A percentile compares a stretch with the other conserved stretches of the same genome.
These are phyloP conservation scores for Pythium vanterpoolii DNA, from an alignment of 352 stramenopile genomes.

Conservation along the genomic window DNA sequence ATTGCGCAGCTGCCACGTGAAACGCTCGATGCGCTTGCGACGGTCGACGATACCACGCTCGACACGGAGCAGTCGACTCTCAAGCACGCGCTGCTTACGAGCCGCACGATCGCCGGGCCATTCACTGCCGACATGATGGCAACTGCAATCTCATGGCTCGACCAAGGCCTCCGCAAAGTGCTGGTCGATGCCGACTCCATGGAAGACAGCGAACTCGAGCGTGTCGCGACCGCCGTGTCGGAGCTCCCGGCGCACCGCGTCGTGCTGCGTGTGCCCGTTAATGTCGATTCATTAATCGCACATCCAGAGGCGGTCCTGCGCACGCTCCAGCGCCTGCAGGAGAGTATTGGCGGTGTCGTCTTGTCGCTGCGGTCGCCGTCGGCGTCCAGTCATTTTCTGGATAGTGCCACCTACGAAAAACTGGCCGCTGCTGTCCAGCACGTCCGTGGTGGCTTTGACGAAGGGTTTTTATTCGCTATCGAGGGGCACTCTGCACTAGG, in stretches of 20 bases:
- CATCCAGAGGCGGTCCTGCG: conserved; percentile 20
- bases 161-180: conserved; percentile 55
- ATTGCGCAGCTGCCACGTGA: conserved; percentile 31
- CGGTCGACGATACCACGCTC: conserved; percentile 14
- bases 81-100: conserved; percentile 42
- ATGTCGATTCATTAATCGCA: conserved; percentile 22
- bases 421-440: conserved; percentile 32
- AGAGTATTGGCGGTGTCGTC: conserved; percentile 39
- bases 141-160: conserved; percentile 51
- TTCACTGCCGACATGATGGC: conserved; percentile 62
- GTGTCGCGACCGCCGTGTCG: conserved; percentile 50
- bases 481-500: conserved; percentile 28
- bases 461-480: conserved; percentile 51
- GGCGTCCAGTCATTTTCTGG: conserved; percentile 16
- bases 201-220: conserved; percentile 47
- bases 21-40: conserved; percentile 25
- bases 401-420: conserved; percentile 22
- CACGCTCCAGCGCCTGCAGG: conserved; percentile 40
- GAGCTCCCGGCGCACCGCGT: conserved; percentile 63
- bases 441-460: conserved; percentile 41
- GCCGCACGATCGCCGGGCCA: conserved; percentile 53
- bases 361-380: conserved; percentile 32
- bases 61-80: conserved; percentile 30
- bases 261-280: conserved; percentile 53
- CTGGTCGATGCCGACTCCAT: conserved; percentile 45